Evolutionary conservation across 148 eudicot species (phyloP).

Genomic region (Vaccinium macrocarpon): DNA sequence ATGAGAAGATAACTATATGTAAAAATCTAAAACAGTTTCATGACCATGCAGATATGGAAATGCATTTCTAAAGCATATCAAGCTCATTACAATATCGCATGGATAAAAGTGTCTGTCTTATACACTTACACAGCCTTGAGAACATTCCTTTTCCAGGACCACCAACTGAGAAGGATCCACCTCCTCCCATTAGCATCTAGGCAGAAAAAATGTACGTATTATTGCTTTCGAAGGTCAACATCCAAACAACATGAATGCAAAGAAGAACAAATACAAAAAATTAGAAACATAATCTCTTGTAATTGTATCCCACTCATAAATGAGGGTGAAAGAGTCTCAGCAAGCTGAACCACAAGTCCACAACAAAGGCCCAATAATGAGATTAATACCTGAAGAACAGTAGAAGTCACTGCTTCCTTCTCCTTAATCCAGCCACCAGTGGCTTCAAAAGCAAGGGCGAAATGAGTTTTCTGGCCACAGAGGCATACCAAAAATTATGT

Average conservation of each 20-base stretch:
- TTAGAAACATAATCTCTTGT: not conserved
- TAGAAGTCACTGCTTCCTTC: conserved; percentile 48
- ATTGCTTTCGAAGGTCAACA: not conserved
- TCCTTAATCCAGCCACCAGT: conserved; percentile 62
- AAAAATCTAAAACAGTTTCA: not conserved
- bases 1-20: not conserved
- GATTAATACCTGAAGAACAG: conserved; percentile 59
- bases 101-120: not conserved
- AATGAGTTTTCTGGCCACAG: conserved; percentile 44
- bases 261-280: not conserved
- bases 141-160: conserved; percentile 99
- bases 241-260: not conserved
- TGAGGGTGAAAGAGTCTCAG: not conserved
- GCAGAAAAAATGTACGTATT: not conserved
- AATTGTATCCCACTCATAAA: not conserved
- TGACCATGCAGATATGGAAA: not conserved
- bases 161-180: conserved; percentile 98
- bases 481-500: not conserved
- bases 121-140: conserved; percentile 81
- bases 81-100: not conserved
- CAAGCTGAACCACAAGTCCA: conserved; percentile 1
- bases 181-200: conserved; percentile 98
- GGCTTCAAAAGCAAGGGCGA: conserved; percentile 66
- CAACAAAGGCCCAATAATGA: not conserved
- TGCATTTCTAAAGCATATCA: conserved; percentile 4